A percentile compares a stretch with the other conserved stretches of the same genome.
phyloP scores from a whole-genome alignment of 176 grass and related monocot species.

The Saccharum spontaneum region DNA sequence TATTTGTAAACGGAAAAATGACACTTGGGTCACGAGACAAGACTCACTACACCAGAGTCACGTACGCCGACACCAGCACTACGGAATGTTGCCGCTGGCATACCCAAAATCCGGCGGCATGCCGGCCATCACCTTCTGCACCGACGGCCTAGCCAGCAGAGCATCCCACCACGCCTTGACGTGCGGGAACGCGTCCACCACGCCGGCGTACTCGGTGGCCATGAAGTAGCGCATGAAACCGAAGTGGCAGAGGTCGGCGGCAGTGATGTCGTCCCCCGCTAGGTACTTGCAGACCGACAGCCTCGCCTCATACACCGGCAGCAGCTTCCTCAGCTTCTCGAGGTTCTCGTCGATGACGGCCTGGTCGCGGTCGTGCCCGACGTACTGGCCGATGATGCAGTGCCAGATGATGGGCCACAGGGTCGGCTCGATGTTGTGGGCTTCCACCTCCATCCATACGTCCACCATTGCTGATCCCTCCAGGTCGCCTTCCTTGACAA shows the following conservation, averaged over 20 bases:
- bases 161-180: constrained; percentile 55
- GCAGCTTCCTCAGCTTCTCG: constrained; percentile 26
- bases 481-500: constrained; percentile 21
- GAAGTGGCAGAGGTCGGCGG: constrained; percentile 50
- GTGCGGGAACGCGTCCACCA: constrained; percentile 31
- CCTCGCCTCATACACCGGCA: constrained; percentile 48
- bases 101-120: constrained; percentile 30
- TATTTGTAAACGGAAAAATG: no score
- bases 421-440: constrained; percentile 26
- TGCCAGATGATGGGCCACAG: constrained; percentile 15
- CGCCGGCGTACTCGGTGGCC: constrained; percentile 23
- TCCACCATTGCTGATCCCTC: constrained; percentile 42
- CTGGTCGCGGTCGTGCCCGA: constrained; percentile 34
- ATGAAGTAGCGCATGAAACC: constrained; percentile 44
- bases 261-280: constrained; percentile 39
- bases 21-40: no score
- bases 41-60: no score
- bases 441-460: constrained; percentile 49
- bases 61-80: not conserved
- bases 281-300: constrained; percentile 24
- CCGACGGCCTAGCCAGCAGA: constrained; percentile 33
- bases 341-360: constrained; percentile 13
- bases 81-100: constrained; percentile 19
- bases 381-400: constrained; percentile 12
- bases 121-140: constrained; percentile 31